phyloP scores from a whole-genome alignment of 2,329 filamentous ascomycete genomes.

The Penicillium sp. region DNA sequence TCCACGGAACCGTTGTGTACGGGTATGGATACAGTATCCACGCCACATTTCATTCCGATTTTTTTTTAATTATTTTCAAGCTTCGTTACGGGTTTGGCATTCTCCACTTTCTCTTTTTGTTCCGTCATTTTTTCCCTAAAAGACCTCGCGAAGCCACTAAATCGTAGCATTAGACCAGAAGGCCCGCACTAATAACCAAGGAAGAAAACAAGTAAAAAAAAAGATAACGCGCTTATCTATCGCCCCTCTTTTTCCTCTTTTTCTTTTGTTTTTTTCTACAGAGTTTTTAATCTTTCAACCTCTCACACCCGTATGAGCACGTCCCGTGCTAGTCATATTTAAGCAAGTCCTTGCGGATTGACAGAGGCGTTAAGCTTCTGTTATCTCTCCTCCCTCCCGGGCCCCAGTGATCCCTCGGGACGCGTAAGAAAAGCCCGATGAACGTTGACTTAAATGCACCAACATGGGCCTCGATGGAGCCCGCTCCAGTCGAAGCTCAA shows the following conservation, averaged over 20 bases:
- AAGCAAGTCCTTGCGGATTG: conserved; percentile 4
- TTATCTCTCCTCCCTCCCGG: neutral
- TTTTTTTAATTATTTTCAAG: neutral
- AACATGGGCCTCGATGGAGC: neutral
- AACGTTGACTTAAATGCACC: conserved; percentile 1
- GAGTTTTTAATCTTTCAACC: neutral
- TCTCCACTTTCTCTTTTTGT: neutral
- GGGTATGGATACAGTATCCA: neutral
- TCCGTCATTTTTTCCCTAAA: neutral
- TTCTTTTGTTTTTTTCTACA: neutral
- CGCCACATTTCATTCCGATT: neutral
- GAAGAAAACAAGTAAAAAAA: too few relatives aligned
- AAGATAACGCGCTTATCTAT: neutral
- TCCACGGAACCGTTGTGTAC: neutral
- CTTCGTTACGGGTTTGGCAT: too few relatives aligned
- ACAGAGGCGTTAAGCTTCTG: conserved; percentile 4
- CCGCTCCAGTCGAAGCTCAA: neutral
- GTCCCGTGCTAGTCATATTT: conserved; percentile 3
- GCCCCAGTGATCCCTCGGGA: neutral
- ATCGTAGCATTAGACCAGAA: too few relatives aligned
- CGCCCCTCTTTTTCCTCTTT: neutral
- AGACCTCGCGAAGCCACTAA: too few relatives aligned
- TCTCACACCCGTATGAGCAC: conserved; percentile 3
- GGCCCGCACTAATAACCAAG: neutral
- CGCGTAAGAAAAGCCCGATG: neutral